These are phyloP conservation scores for Acacia confusa DNA, from an alignment of 306 rosid species.

Conservation along the genomic window DNA sequence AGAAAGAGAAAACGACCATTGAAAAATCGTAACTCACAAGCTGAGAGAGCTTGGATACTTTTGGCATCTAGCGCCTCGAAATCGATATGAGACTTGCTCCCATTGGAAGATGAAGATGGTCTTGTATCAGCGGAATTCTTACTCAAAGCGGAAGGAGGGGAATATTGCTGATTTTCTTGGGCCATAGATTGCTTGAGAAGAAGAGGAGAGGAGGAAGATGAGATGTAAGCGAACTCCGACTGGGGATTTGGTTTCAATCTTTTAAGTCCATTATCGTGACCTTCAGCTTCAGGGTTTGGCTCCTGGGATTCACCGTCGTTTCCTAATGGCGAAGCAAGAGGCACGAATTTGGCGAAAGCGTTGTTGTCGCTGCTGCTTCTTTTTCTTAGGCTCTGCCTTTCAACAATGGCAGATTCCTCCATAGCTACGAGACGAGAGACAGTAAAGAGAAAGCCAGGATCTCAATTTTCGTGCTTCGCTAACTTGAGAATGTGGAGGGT, in stretches of 20 bases:
- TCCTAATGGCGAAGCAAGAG: conserved; percentile 24
- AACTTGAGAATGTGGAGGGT: background rate
- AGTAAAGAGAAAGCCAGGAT: background rate
- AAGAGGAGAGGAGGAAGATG: conserved; percentile 9
- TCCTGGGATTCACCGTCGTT: conserved; percentile 3
- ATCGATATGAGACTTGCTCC: conserved; percentile 11
- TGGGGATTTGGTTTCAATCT: conserved; percentile 20
- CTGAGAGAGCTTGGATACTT: background rate
- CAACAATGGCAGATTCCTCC: conserved; percentile 9
- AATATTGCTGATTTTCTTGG: background rate
- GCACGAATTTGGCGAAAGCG: conserved; percentile 31
- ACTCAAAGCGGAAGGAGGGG: conserved; percentile 27
- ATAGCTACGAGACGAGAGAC: background rate
- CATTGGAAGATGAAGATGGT: conserved; percentile 29
- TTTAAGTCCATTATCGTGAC: conserved; percentile 23
- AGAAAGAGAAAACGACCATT: background rate
- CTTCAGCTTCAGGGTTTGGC: background rate
- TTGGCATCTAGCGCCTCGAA: background rate
- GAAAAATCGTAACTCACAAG: conserved; percentile 20
- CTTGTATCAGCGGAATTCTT: conserved; percentile 6
- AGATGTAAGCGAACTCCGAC: background rate
- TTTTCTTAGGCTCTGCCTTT: conserved; percentile 24
- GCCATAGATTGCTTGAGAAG: conserved; percentile 14
- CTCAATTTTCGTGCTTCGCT: background rate
- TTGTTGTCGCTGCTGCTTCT: conserved; percentile 27